phyloP scores from a whole-genome alignment of 2,329 filamentous ascomycete genomes.

The Achaetomium macrosporum region DNA sequence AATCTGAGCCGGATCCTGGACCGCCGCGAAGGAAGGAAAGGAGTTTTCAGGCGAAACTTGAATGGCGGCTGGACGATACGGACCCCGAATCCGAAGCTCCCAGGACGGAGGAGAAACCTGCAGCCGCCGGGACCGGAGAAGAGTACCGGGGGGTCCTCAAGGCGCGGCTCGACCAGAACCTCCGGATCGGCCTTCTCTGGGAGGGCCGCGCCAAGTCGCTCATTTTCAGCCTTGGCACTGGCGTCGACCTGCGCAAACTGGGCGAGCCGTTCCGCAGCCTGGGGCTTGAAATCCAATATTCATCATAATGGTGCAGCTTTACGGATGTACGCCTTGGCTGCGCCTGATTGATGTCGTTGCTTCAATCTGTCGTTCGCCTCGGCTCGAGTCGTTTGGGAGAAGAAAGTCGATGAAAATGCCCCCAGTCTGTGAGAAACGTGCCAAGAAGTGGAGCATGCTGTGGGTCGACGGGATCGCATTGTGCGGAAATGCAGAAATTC shows the following conservation, averaged over 20 bases:
- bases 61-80: conserved; percentile 41
- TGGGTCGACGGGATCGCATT: neutral
- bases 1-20: conserved; percentile 15
- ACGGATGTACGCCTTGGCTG: neutral
- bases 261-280: conserved; percentile 73
- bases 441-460: neutral
- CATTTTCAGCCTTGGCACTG: conserved; percentile 83
- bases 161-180: conserved; percentile 80
- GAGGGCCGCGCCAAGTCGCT: conserved; percentile 89
- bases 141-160: conserved; percentile 84
- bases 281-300: conserved; percentile 77
- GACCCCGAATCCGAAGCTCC: conserved; percentile 14
- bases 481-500: neutral
- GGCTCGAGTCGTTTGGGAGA: neutral
- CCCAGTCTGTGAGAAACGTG: neutral
- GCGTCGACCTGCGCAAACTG: conserved; percentile 69
- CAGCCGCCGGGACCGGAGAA: conserved; percentile 34
- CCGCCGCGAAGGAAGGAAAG: conserved; percentile 30
- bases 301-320: conserved; percentile 44
- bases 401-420: too few species aligned
- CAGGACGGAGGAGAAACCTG: conserved; percentile 1
- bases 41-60: conserved; percentile 45
- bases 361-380: neutral
- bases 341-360: neutral
- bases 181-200: conserved; percentile 82